These are phyloP conservation scores for Poterioochromonas sp. DNA, from an alignment of 352 stramenopile genomes.

Conservation along the genomic window DNA sequence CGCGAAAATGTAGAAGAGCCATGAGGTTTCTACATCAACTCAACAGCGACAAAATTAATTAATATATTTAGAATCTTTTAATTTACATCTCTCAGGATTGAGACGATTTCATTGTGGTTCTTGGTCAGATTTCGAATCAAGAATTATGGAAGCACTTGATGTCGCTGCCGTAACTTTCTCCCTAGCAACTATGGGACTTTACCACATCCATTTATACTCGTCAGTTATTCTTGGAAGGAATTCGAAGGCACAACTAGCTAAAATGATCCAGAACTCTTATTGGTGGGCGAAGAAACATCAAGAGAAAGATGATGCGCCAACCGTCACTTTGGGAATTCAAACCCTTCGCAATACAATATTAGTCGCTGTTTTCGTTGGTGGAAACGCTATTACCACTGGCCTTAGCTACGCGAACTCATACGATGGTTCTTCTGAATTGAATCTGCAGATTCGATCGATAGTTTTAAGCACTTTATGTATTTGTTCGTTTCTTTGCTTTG, in stretches of 20 bases:
- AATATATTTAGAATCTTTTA: too few relatives aligned
- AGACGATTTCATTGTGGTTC: too few relatives aligned
- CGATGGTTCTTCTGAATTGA: background rate
- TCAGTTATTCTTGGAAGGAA: background rate
- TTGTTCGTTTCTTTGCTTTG: background rate
- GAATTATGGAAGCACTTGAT: too few relatives aligned
- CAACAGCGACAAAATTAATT: too few relatives aligned
- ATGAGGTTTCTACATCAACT: too few relatives aligned
- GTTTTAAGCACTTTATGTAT: background rate
- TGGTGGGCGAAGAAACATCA: background rate
- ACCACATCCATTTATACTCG: background rate
- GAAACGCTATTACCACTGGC: background rate
- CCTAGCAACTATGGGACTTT: background rate
- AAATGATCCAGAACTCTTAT: background rate
- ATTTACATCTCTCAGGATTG: too few relatives aligned
- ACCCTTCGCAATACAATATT: conserved; percentile 1
- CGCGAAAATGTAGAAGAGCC: too few relatives aligned
- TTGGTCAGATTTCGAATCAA: too few relatives aligned
- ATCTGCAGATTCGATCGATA: background rate
- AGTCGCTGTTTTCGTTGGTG: conserved; percentile 12
- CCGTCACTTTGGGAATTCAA: background rate
- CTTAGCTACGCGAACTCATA: background rate
- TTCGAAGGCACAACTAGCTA: background rate
- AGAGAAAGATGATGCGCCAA: background rate
- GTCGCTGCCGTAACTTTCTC: background rate